Evolutionary conservation across 148 eudicot species (phyloP).

Genomic region (Arctostaphylos glauca): DNA sequence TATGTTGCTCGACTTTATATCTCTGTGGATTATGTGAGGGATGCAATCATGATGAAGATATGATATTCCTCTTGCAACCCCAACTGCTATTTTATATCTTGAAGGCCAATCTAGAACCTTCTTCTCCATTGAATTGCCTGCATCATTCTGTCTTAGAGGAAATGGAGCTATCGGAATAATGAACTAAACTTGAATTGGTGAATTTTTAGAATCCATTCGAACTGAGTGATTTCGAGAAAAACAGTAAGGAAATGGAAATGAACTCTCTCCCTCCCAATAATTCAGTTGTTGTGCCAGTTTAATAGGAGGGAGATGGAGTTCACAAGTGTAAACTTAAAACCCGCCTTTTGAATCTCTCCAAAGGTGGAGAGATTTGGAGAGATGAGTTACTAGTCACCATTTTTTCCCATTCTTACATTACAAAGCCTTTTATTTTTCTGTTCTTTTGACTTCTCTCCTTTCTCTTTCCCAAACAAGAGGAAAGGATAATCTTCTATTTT

Average conservation of each 20-base stretch:
- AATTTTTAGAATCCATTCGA: neutral
- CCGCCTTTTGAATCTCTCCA: too few species aligned
- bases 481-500: too few species aligned
- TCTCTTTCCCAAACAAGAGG: too few species aligned
- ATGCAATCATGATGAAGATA: constrained; percentile 95
- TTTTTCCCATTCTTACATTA: too few species aligned
- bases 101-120: constrained; percentile 67
- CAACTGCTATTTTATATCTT: constrained; percentile 81
- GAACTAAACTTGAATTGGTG: neutral
- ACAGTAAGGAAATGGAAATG: neutral
- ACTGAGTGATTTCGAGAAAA: neutral
- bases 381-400: too few species aligned
- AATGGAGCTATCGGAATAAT: neutral
- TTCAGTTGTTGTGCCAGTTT: neutral
- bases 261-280: neutral
- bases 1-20: constrained; percentile 93
- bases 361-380: too few species aligned
- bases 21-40: constrained; percentile 91
- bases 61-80: constrained; percentile 84
- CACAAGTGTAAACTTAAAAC: neutral
- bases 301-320: neutral
- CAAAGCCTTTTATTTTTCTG: too few species aligned
- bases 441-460: too few species aligned
- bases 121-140: constrained; percentile 48
- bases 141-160: constrained; percentile 17